These are phyloP conservation scores for Solanum hybrid DNA, from an alignment of 305 asterid species.

Conservation along the genomic window DNA sequence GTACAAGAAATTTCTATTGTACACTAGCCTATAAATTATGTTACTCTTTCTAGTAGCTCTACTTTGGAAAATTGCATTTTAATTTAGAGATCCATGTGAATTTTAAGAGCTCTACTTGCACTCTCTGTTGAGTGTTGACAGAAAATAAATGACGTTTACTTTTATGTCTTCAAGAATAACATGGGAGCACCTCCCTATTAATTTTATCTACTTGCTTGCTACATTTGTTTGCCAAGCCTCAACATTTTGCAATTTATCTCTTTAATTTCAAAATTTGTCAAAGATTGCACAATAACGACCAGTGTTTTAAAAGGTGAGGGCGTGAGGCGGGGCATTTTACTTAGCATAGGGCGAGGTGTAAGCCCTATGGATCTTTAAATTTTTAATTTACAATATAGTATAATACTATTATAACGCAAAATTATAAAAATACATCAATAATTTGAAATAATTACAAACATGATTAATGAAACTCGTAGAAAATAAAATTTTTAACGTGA, in stretches of 20 bases:
- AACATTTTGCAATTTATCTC: neutral
- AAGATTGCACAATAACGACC: neutral
- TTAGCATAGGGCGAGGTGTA: neutral
- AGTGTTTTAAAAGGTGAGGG: neutral
- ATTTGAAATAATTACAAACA: neutral
- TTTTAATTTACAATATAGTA: too few species aligned
- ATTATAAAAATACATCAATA: too few species aligned
- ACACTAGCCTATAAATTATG: neutral
- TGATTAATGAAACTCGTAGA: neutral
- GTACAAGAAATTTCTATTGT: slow-evolving; percentile 27
- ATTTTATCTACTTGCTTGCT: neutral
- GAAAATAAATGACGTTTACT: neutral
- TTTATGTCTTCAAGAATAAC: neutral
- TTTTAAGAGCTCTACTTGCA: neutral
- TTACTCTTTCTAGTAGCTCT: neutral
- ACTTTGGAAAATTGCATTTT: neutral
- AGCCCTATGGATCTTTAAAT: neutral
- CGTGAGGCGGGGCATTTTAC: neutral
- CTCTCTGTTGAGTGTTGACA: neutral
- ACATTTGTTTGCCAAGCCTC: neutral
- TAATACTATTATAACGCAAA: too few species aligned
- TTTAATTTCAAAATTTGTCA: neutral
- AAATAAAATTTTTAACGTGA: neutral
- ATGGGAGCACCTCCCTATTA: neutral
- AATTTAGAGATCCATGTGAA: neutral